Evolutionary conservation across 2,329 filamentous ascomycete genomes (phyloP).

Genomic region (Cladosporium velox): DNA sequence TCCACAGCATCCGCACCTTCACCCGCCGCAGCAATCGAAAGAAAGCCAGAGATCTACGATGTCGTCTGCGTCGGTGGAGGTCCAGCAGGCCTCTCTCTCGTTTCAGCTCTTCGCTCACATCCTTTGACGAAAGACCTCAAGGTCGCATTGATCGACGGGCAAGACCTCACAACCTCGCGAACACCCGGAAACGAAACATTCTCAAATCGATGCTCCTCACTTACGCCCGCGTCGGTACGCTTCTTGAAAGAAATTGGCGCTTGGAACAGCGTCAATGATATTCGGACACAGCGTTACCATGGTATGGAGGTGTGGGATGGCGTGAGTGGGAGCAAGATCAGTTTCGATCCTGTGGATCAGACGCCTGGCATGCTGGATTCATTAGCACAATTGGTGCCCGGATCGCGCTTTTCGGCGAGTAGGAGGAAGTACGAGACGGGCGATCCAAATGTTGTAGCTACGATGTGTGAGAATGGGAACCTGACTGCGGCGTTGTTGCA

Average conservation of each 20-base stretch:
- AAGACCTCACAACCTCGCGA: conserved; percentile 72
- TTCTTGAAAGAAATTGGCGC: conserved; percentile 80
- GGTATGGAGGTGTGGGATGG: conserved; percentile 99
- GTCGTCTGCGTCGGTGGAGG: conserved; percentile 90
- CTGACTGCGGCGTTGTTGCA: conserved; percentile 73
- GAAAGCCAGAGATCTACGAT: conserved; percentile 77
- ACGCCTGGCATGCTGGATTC: conserved; percentile 30
- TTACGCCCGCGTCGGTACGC: conserved; percentile 83
- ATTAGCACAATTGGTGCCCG: conserved; percentile 34
- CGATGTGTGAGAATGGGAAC: conserved; percentile 96
- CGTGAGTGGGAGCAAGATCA: conserved; percentile 80
- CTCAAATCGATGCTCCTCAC: conserved; percentile 93
- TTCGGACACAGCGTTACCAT: conserved; percentile 82
- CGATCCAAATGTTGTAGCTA: conserved; percentile 65
- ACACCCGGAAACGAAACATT: conserved; percentile 71
- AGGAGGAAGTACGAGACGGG: conserved; percentile 29
- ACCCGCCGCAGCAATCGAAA: conserved; percentile 6
- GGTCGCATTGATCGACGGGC: conserved; percentile 86
- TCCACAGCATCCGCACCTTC: conserved; percentile 24
- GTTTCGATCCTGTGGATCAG: conserved; percentile 58
- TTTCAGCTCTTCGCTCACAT: conserved; percentile 42
- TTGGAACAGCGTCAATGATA: conserved; percentile 73
- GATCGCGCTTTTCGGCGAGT: conserved; percentile 29
- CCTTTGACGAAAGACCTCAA: conserved; percentile 66
- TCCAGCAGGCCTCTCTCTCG: conserved; percentile 76